Evolutionary conservation across 306 rosid genomes (phyloP).

Genomic region (Styphnolobium japonicum): DNA sequence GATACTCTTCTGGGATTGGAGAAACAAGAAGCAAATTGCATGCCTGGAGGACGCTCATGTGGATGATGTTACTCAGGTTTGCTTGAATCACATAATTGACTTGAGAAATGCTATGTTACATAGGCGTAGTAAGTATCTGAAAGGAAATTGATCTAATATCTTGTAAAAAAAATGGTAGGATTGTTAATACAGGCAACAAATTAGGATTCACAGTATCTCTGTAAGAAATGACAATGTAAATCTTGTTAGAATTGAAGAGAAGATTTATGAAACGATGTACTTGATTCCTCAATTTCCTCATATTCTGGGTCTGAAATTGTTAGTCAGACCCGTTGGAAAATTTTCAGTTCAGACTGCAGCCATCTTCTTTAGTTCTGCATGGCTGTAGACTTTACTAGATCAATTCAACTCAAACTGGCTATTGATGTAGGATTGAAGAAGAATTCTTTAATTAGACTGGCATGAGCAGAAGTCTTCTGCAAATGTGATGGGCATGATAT

Average conservation of each 20-base stretch:
- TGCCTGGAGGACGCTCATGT: constrained; percentile 86
- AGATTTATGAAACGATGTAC: neutral
- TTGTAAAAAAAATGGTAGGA: neutral
- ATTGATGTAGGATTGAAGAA: neutral
- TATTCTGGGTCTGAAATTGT: neutral
- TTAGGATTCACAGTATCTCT: neutral
- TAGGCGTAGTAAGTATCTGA: no score
- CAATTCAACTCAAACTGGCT: neutral
- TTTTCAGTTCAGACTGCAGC: neutral
- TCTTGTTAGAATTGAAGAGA: neutral
- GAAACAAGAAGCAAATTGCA: constrained; percentile 81
- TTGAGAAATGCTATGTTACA: no score
- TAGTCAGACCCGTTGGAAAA: neutral
- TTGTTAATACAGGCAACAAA: neutral
- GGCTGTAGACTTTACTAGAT: neutral
- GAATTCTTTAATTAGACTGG: neutral
- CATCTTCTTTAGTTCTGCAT: neutral
- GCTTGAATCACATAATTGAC: constrained; percentile 12
- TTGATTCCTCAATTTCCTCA: neutral
- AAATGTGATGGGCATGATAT: neutral
- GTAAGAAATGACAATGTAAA: neutral
- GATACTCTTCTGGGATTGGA: constrained; percentile 94
- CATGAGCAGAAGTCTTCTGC: neutral
- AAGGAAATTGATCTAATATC: neutral
- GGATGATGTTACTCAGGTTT: constrained; percentile 95